Conservation (phyloP, 495 filamentous ascomycete genomes). For the Penicillium subrubescens region DNA sequence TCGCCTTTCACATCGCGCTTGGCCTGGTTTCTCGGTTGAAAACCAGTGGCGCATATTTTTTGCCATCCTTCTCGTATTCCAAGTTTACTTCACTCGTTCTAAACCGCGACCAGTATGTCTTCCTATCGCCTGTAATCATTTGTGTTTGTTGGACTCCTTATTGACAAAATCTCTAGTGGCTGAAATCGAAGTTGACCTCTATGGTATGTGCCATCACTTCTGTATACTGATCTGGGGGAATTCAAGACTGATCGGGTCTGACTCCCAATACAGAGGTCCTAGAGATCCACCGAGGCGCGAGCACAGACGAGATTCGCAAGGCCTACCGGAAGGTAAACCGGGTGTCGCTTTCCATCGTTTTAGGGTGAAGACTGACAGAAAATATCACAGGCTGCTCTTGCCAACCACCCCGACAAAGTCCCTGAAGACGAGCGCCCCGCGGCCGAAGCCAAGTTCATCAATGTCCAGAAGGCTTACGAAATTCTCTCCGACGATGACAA, state of each 20-base stretch:
- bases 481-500: slow-evolving; percentile 97
- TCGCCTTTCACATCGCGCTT: slow-evolving; percentile 8
- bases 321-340: slow-evolving; percentile 87
- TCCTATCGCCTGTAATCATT: background rate
- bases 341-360: background rate
- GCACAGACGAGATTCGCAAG: slow-evolving; percentile 88
- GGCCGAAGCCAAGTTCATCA: slow-evolving; percentile 89
- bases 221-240: background rate
- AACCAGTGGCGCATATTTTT: background rate
- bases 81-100: background rate
- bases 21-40: background rate
- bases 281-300: slow-evolving; percentile 67
- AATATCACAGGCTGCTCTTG: slow-evolving; percentile 70
- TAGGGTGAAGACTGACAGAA: slow-evolving; percentile 14
- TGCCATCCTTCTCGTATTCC: background rate
- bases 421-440: slow-evolving; percentile 78
- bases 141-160: slow-evolving; percentile 2
- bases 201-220: slow-evolving; percentile 36
- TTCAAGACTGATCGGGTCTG: slow-evolving; percentile 19
- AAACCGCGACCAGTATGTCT: slow-evolving; percentile 5
- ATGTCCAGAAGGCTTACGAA: slow-evolving; percentile 90
- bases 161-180: slow-evolving; percentile 40
- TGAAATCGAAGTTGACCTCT: slow-evolving; percentile 45
- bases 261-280: slow-evolving; percentile 63
- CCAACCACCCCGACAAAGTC: slow-evolving; percentile 95